Evolutionary conservation across 2,329 filamentous ascomycete species (phyloP), one percentile per base, ranked within the genome.

Genomic region (Rasamsonia emersonii): DNA sequence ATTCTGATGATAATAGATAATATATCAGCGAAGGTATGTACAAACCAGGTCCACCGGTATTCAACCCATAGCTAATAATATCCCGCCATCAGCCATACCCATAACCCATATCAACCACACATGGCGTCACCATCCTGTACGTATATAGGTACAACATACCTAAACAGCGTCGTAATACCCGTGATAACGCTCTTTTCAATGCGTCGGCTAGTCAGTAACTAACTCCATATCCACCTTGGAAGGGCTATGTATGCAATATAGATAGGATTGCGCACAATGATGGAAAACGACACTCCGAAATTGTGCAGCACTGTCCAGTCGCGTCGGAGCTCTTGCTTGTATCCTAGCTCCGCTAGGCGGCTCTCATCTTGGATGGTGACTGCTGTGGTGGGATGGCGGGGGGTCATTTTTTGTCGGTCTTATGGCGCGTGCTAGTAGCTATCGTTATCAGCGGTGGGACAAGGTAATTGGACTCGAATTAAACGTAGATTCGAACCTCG

Each of bases 61-160:
- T 34, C 8, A 34, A 21, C 16, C 32, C 32, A 34, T 34, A 34
- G 20, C 32, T 34, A n/a, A n/a, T n/a, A n/a, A n/a, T n/a, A n/a
- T 14, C 16, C 17, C n/a, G 17, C 11, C 13, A 9, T 30, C 28
- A 30, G 13, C 4, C 27, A 8, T 3, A 8, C 8, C n/a, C n/a
- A n/a, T n/a, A n/a, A n/a, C n/a, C n/a, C n/a, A n/a, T n/a, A n/a
- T n/a, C n/a, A n/a, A n/a, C n/a, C n/a, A n/a, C n/a, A n/a, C n/a
- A n/a, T n/a, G n/a, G 27, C 26, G n/a, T 4, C 15, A 4, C 13
- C n/a, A 5, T 28, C 10, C 14, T 19, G 15, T 9, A 30, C 11
- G 3, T 21, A 13, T 18, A 19, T 17, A 4, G 8, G 5, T n/a
- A 13, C 9, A 10, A 7, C 17, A 11, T 24, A 31, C 29, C 19